Conservation (phyloP, 2,329 filamentous ascomycete species). For the Hymenoscyphus fructigenus region DNA sequence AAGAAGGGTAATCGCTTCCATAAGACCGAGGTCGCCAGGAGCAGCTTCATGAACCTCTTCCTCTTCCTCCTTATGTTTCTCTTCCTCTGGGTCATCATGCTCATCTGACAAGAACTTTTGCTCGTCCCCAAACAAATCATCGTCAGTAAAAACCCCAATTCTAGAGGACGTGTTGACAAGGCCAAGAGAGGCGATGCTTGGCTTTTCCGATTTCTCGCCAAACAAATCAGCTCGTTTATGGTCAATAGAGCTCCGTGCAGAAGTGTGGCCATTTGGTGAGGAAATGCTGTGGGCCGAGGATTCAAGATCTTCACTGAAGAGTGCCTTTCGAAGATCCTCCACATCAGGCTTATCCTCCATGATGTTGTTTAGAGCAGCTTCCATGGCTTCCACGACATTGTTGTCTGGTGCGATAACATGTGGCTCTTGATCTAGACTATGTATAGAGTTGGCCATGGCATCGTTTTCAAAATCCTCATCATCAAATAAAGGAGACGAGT, state of each 20-base stretch:
- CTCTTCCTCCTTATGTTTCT: constrained; percentile 59
- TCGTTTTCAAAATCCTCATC: constrained; percentile 78
- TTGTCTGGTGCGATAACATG: constrained; percentile 63
- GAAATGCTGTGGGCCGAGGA: constrained; percentile 47
- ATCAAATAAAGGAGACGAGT: constrained; percentile 66
- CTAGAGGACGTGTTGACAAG: constrained; percentile 84
- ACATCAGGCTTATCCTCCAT: constrained; percentile 75
- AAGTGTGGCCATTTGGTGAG: constrained; percentile 58
- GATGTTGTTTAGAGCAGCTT: constrained; percentile 87
- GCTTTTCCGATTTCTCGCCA: constrained; percentile 59
- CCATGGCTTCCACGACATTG: constrained; percentile 86
- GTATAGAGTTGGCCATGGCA: constrained; percentile 66
- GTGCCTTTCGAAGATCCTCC: constrained; percentile 63
- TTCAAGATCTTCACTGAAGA: constrained; percentile 58
- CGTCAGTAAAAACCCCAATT: constrained; percentile 89
- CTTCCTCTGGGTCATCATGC: constrained; percentile 65
- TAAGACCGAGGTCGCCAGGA: constrained; percentile 87
- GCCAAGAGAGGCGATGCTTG: constrained; percentile 86
- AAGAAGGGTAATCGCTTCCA: constrained; percentile 88
- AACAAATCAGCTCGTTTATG: constrained; percentile 44
- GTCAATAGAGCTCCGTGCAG: constrained; percentile 63
- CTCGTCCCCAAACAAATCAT: constrained; percentile 90
- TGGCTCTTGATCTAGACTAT: constrained; percentile 76
- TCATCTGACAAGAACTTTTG: constrained; percentile 84
- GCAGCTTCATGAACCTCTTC: constrained; percentile 93